phyloP scores from a whole-genome alignment of 495 filamentous ascomycete species.

The Penicillium longicatenatum region DNA sequence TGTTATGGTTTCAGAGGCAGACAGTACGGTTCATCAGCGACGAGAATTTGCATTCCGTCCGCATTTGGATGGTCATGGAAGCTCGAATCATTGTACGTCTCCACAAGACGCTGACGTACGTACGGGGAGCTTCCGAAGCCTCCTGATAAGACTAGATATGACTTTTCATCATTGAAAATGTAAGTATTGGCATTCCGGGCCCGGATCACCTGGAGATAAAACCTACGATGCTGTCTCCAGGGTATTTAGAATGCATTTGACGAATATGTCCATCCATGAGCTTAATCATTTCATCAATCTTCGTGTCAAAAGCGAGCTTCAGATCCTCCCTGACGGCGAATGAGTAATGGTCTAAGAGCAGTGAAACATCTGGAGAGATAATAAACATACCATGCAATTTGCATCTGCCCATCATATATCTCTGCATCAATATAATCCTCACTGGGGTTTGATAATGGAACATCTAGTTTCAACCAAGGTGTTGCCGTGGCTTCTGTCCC shows the following conservation, averaged over 20 bases:
- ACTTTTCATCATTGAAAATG: slow-evolving; percentile 15
- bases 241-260: slow-evolving; percentile 47
- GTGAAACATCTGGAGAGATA: neutral
- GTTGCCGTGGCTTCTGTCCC: slow-evolving; percentile 30
- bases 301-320: slow-evolving; percentile 49
- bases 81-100: slow-evolving; percentile 33
- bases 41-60: slow-evolving; percentile 43
- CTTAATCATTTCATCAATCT: slow-evolving; percentile 53
- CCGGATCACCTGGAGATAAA: neutral
- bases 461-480: slow-evolving; percentile 31
- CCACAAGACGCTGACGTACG: slow-evolving; percentile 47
- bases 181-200: neutral
- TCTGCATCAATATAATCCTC: slow-evolving; percentile 26
- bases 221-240: slow-evolving; percentile 50
- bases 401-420: slow-evolving; percentile 37
- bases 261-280: slow-evolving; percentile 57
- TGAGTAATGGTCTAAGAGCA: neutral
- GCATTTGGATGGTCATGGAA: slow-evolving; percentile 32
- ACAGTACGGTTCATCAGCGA: slow-evolving; percentile 53
- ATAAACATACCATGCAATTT: slow-evolving; percentile 30
- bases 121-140: slow-evolving; percentile 68
- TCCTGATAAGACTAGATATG: slow-evolving; percentile 62
- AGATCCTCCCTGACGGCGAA: slow-evolving; percentile 9
- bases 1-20: neutral
- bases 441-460: slow-evolving; percentile 28